A percentile compares a stretch with the other conserved stretches of the same genome.
phyloP scores from a whole-genome alignment of 2,329 filamentous ascomycete species.

The Penicillium sp. region DNA sequence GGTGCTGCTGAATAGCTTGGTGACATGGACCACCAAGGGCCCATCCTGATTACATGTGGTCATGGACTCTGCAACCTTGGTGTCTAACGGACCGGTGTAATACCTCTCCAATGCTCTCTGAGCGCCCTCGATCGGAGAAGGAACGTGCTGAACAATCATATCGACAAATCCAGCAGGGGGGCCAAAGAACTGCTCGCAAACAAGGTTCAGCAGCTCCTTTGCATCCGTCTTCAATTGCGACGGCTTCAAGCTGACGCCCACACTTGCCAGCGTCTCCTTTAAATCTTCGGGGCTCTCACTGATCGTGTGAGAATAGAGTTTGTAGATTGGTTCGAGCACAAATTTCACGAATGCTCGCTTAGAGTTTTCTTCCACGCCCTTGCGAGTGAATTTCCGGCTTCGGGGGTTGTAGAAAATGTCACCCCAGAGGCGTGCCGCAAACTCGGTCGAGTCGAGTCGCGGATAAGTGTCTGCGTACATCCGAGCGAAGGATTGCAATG shows the following conservation, averaged over 20 bases:
- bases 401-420: constrained; percentile 93
- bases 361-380: constrained; percentile 74
- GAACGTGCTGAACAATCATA: constrained; percentile 87
- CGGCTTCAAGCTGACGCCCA: constrained; percentile 86
- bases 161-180: constrained; percentile 87
- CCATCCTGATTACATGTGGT: constrained; percentile 81
- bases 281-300: constrained; percentile 85
- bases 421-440: constrained; percentile 85
- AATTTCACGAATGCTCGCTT: constrained; percentile 92
- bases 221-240: constrained; percentile 90
- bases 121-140: constrained; percentile 78
- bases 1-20: constrained; percentile 85
- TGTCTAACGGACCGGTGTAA: constrained; percentile 87
- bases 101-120: constrained; percentile 75
- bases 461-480: constrained; percentile 93
- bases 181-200: constrained; percentile 95
- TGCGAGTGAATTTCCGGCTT: constrained; percentile 88
- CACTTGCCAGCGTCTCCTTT: constrained; percentile 69
- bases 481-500: constrained; percentile 85
- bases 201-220: constrained; percentile 79
- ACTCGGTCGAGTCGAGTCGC: constrained; percentile 76
- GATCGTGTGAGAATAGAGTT: constrained; percentile 91
- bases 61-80: constrained; percentile 77
- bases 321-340: constrained; percentile 94
- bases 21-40: constrained; percentile 85